Base-by-base conservation (phyloP, 2,329 filamentous ascomycete genomes). In the Fusarium sp. region DNA sequence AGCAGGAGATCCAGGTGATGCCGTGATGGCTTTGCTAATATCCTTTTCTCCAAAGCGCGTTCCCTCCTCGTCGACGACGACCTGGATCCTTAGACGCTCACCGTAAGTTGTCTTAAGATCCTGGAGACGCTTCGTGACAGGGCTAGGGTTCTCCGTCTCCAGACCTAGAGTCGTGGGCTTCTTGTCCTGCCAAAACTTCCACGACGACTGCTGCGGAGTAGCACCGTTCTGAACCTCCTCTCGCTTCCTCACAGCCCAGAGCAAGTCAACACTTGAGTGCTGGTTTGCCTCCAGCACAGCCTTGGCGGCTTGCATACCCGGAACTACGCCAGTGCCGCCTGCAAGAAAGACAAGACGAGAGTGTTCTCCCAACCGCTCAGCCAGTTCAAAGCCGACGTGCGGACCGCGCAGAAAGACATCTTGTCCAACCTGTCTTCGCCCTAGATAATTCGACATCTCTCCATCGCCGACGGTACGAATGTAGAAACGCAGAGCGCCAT, bases 251-350 rank as follows among this genome's bases (percentile, higher is more conserved):
- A 93, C 75, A 15, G 93, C 93, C 93, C 94, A 99, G 1, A 98
- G 77, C 26, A 98, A 88, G 44, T 86, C 84, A 51, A 97, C 84
- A 1, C 36, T 70, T 0, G 76, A 53, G 4, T 65, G 58, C 13
- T 65, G 53, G 19, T 62, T 60, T 19, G 74, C 66, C 58, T 81
- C 76, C 5, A 88, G 77, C 10, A 94, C 76, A 1, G 86, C 85
- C 59, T 88, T 79, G 2, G 88, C 91, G 36, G 90, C 85, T 77
- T 98, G 94, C 75, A 98, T 77, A 7, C 93, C 95, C 1, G 94
- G 92, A 13, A 92, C 93, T 68, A 99, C 91, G 1, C 95, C 94
- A 0, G 95, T 99, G 0, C 95, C 95, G 2, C 93, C 95, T 2
- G 93, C 95, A 22, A 98, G 79, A 71, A 98, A 97, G 2, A 97